A percentile compares a stretch with the other conserved stretches of the same genome.
These are phyloP conservation scores for Epichloe festucae DNA, from an alignment of 2,329 filamentous ascomycete genomes.

Conservation along the genomic window DNA sequence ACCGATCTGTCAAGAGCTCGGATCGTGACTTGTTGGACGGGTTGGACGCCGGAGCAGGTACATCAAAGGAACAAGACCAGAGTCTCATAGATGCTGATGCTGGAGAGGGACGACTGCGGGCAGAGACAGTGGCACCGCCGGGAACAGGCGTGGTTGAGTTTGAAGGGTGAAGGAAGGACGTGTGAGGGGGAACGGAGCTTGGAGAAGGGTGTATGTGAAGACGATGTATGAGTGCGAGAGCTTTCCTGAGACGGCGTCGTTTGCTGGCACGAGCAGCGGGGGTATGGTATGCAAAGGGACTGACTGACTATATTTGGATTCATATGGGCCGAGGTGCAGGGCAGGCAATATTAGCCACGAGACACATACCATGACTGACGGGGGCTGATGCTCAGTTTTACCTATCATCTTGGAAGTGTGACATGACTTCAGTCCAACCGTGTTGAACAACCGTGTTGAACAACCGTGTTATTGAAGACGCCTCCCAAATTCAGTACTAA, in stretches of 20 bases:
- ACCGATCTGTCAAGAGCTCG: constrained; percentile 49
- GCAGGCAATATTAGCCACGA: background rate
- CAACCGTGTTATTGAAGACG: too few relatives aligned
- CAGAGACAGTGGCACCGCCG: constrained; percentile 16
- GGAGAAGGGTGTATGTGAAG: constrained; percentile 5
- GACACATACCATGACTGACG: background rate
- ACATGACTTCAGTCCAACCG: too few relatives aligned
- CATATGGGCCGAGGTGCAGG: background rate
- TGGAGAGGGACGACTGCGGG: constrained; percentile 14
- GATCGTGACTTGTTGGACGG: constrained; percentile 63
- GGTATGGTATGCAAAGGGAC: background rate
- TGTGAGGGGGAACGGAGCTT: background rate
- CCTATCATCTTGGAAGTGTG: too few relatives aligned
- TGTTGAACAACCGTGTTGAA: too few relatives aligned
- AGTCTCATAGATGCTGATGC: constrained; percentile 22
- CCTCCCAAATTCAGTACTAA: too few relatives aligned
- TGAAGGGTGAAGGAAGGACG: constrained; percentile 20
- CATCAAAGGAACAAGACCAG: constrained; percentile 20
- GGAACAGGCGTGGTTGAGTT: constrained; percentile 29
- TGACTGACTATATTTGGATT: background rate
- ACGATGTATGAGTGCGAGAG: constrained; percentile 5
- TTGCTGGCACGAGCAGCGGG: background rate
- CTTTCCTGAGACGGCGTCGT: background rate
- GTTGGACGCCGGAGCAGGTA: constrained; percentile 56
- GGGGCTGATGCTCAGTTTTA: background rate